These are phyloP conservation scores for Podospora pseudoanserina DNA, from an alignment of 495 filamentous ascomycete genomes.

Conservation along the genomic window DNA sequence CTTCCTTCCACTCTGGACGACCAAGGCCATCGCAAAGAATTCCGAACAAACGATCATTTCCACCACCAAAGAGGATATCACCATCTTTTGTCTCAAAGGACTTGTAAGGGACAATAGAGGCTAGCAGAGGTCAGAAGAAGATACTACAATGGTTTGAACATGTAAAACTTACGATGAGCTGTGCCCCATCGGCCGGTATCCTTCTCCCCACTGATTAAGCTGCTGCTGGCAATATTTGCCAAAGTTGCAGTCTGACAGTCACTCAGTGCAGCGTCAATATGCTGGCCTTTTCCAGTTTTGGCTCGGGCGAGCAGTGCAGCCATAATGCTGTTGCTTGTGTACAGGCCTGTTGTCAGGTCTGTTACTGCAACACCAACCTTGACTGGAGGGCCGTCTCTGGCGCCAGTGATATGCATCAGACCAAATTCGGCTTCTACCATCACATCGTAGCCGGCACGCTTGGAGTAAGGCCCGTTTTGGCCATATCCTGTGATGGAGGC, in stretches of 20 bases:
- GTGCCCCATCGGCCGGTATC: slow-evolving; percentile 93
- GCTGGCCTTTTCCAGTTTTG: slow-evolving; percentile 63
- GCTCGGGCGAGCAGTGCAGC: slow-evolving; percentile 74
- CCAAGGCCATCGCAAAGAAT: slow-evolving; percentile 77
- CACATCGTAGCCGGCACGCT: slow-evolving; percentile 92
- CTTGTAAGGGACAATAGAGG: slow-evolving; percentile 92
- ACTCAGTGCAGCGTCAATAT: slow-evolving; percentile 86
- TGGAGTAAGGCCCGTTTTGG: slow-evolving; percentile 87
- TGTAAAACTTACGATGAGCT: slow-evolving; percentile 68
- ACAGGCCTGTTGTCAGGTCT: slow-evolving; percentile 92
- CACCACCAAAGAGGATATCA: slow-evolving; percentile 86
- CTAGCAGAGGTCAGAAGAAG: slow-evolving; percentile 42
- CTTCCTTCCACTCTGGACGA: slow-evolving; percentile 73
- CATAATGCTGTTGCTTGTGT: slow-evolving; percentile 96
- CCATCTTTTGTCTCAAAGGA: slow-evolving; percentile 92
- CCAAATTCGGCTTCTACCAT: slow-evolving; percentile 99
- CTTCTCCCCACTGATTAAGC: slow-evolving; percentile 80
- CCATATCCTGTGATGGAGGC: slow-evolving; percentile 68
- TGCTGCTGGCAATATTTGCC: slow-evolving; percentile 89
- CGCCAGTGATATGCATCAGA: slow-evolving; percentile 95
- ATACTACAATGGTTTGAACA: background rate
- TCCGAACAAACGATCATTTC: slow-evolving; percentile 88
- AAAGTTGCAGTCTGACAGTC: slow-evolving; percentile 94
- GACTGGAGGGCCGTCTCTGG: slow-evolving; percentile 81
- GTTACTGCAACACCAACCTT: slow-evolving; percentile 98